Conservation (phyloP, 2,329 filamentous ascomycete species). For the Fusarium guadeloupense region DNA sequence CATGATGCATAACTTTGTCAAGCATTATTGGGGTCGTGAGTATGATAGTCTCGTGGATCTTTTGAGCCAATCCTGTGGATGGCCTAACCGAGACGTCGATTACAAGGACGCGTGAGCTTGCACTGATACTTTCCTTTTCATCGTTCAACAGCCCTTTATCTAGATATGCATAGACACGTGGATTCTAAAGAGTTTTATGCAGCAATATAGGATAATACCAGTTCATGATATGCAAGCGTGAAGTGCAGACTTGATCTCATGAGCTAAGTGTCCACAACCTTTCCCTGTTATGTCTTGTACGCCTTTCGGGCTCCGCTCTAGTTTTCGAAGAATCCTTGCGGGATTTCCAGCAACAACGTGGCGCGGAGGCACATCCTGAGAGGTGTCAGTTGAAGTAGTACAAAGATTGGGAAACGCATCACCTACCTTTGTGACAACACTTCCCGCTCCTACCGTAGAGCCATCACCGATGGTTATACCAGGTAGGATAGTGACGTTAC, state of each 20-base stretch:
- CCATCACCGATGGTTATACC: constrained; percentile 83
- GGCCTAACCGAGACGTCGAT: constrained; percentile 46
- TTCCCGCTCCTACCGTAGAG: constrained; percentile 78
- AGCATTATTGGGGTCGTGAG: constrained; percentile 43
- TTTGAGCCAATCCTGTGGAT: constrained; percentile 35
- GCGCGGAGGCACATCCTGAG: constrained; percentile 45
- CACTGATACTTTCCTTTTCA: background rate
- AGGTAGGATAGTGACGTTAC: constrained; percentile 74
- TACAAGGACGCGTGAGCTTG: constrained; percentile 43
- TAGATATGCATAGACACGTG: no score
- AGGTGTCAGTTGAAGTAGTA: background rate
- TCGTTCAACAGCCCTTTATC: no score
- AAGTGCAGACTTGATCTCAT: background rate
- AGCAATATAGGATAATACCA: no score
- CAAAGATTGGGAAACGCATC: constrained; percentile 11
- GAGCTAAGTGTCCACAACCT: background rate
- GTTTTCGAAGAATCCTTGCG: constrained; percentile 32
- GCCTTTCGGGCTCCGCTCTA: constrained; percentile 12
- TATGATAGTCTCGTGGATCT: constrained; percentile 33
- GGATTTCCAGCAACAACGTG: constrained; percentile 45
- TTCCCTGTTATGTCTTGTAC: constrained; percentile 4
- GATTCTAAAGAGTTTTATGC: no score
- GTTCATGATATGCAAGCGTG: no score
- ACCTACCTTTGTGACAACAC: constrained; percentile 77
- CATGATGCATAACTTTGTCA: constrained; percentile 46